Base-by-base conservation (phyloP, 352 stramenopile species). In the Globisporangium abappressorium region DNA sequence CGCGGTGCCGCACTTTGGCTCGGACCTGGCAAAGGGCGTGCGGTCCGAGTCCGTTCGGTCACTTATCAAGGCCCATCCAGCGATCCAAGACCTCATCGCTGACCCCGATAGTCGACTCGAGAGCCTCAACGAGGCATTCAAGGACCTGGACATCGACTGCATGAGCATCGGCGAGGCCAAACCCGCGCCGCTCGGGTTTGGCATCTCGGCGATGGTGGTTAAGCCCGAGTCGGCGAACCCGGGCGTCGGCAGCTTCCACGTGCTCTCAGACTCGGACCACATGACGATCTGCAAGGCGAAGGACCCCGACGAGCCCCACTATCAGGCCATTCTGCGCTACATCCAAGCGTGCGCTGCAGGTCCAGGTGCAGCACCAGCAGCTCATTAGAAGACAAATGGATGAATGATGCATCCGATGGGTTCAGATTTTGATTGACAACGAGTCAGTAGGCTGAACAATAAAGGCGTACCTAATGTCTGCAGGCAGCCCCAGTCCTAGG, bases 271-370 rank as follows among this genome's bases (percentile, higher is more conserved):
- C 59, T 75, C 84, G 12, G 83, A 95, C 57, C 88, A 95, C 79
- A 95, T 95, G 85, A 92, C 87, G 20, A 95, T 95, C 66, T 95
- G 85, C 77, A 95, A 95, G 70, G 81, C 81, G 20, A 90, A 91
- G 73, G 79, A 69, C 26, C 47, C 69, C n/a, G 62, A 84, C 33
- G 81, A 93, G 58, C 74, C 74, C 36, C 80, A 92, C 26, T 95
- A 93, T 68, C 73, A 79, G 46, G 78, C 80, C n/a, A 77, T 88
- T 22, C 63, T 85, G 14, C 60, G 64, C 46, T 87, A 75, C 56
- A 53, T 88, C 24, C 46, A 82, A 5, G 61, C 22, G 30, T 51
- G 61, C 2, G 60, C 34, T 5, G 5, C 41, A 24, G 18, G 34
- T 8, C 2, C 8, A 49, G 15, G 43, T 5, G 41, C 15, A 12